Evolutionary conservation across 495 filamentous ascomycete species (phyloP), one percentile per base, ranked within the genome.

Genomic region (Hamigera avellanea): DNA sequence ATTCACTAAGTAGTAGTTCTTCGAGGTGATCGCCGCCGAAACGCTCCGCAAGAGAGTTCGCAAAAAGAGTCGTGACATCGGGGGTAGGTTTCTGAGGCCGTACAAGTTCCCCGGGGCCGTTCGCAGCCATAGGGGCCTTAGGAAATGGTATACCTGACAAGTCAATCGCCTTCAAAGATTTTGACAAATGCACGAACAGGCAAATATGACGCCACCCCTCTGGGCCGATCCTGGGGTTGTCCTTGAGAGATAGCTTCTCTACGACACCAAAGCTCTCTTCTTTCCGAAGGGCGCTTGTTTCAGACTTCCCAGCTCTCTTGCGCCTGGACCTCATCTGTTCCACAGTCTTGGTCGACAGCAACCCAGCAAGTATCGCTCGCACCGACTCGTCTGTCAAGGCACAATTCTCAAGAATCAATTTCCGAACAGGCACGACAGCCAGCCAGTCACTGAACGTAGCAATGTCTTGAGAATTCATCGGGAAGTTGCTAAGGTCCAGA

Each of bases 121-220:
- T 21, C 9, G 43, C 34, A 7, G 48, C 27, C 18, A 48, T 29
- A 10, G 51, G 43, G 1, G 51, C 31, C 19, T 54, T 58, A 4
- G 91, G 91, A 39, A 96, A 86, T n/a, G 73, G 75, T 44, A 93
- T 79, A 46, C 83, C 80, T 2, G 85, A 86, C 16, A 96, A 49
- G 55, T 96, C 91, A 17, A 96, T 72, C 8, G 74, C 81, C 56
- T 85, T 88, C 21, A 98, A 59, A 7, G 86, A 87, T 40, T 76
- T 77, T 32, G 83, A 94, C 56, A 95, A 79, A 52, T 95, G 80
- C 15, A 95, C 65, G 52, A 98, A 98, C 7, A 93, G 66, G 37
- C 79, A 78, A 26, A 98, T 83, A 46, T 95, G 81, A 48, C 78
- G 81, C 91, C 91, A 98, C 19, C 91, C 91, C 36, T 89, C 84